A percentile compares a stretch with the other conserved stretches of the same genome.
Conservation (phyloP, 345 rosid species). For the Barbarea vulgaris region DNA sequence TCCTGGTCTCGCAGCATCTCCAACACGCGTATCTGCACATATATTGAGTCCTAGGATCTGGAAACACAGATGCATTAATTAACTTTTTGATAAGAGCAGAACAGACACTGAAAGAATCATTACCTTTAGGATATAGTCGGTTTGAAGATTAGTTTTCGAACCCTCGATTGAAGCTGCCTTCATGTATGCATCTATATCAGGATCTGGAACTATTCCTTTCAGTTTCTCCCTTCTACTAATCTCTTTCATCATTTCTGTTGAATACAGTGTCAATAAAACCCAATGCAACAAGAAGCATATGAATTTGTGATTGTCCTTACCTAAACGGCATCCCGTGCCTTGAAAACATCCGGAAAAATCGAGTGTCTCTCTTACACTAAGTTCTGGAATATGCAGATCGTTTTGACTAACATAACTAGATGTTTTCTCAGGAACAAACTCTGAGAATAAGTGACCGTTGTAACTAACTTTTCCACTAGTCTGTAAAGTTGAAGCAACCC, state of each 20-base stretch:
- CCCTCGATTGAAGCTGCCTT: slow-evolving; percentile 43
- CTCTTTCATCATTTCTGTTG: slow-evolving; percentile 29
- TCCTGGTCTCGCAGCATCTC: slow-evolving; percentile 47
- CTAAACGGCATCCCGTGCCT: slow-evolving; percentile 49
- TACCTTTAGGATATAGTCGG: slow-evolving; percentile 51
- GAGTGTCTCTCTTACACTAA: slow-evolving; percentile 81
- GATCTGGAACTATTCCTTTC: slow-evolving; percentile 35
- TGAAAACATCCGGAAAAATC: slow-evolving; percentile 84
- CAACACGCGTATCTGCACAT: slow-evolving; percentile 45
- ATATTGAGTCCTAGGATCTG: slow-evolving; percentile 52
- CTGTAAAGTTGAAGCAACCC: slow-evolving; percentile 13
- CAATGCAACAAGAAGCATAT: not conserved
- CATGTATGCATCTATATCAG: slow-evolving; percentile 41
- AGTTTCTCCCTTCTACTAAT: slow-evolving; percentile 37
- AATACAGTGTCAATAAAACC: not conserved
- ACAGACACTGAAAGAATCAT: not conserved
- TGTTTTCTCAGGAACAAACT: slow-evolving; percentile 46
- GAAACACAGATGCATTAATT: not conserved
- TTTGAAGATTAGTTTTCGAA: slow-evolving; percentile 44
- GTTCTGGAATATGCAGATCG: slow-evolving; percentile 72
- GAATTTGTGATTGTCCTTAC: not conserved
- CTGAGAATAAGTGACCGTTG: slow-evolving; percentile 56
- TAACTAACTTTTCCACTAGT: slow-evolving; percentile 47
- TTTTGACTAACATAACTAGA: slow-evolving; percentile 61
- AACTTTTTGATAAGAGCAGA: not conserved